phyloP scores from a whole-genome alignment of 768 basidiomycete species.

The Lactarius evosmus region DNA sequence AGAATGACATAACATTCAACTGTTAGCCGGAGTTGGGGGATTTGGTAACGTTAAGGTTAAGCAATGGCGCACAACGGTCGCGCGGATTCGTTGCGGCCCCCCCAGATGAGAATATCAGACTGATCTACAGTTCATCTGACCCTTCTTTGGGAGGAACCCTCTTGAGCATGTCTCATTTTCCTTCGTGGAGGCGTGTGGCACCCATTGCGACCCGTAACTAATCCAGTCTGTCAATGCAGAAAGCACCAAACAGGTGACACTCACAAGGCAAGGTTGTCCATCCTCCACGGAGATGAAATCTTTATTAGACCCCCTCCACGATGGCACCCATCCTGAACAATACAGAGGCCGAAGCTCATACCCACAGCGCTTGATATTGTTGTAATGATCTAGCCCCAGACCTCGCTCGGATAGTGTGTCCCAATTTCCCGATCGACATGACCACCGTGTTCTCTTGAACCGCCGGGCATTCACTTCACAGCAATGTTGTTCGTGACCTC shows the following conservation, averaged over 20 bases:
- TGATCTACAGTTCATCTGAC: constrained; percentile 16
- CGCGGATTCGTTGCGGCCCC: constrained; percentile 22
- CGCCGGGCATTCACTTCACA: neutral
- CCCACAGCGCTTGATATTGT: neutral
- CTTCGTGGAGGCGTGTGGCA: constrained; percentile 26
- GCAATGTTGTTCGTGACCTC: neutral
- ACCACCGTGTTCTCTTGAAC: neutral
- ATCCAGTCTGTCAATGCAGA: neutral
- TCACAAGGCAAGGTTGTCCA: constrained; percentile 13
- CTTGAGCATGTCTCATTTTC: constrained; percentile 28
- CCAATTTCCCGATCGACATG: constrained; percentile 7
- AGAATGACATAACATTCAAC: constrained; percentile 30
- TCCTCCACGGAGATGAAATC: constrained; percentile 19
- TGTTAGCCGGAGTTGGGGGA: constrained; percentile 18
- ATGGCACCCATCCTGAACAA: constrained; percentile 18
- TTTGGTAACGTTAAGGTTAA: constrained; percentile 28
- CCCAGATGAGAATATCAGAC: constrained; percentile 15
- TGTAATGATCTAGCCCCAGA: constrained; percentile 19
- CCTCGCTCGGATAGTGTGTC: constrained; percentile 10
- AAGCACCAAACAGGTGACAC: neutral
- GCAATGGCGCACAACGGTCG: constrained; percentile 29
- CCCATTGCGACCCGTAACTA: constrained; percentile 24
- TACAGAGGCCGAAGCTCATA: constrained; percentile 24
- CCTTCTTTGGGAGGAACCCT: constrained; percentile 8
- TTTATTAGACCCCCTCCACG: constrained; percentile 11